Percentiles rank a stretch among this genome's conserved stretches.
phyloP scores from a whole-genome alignment of 2,329 filamentous ascomycete species.

The Colletotrichum ledebouriae region DNA sequence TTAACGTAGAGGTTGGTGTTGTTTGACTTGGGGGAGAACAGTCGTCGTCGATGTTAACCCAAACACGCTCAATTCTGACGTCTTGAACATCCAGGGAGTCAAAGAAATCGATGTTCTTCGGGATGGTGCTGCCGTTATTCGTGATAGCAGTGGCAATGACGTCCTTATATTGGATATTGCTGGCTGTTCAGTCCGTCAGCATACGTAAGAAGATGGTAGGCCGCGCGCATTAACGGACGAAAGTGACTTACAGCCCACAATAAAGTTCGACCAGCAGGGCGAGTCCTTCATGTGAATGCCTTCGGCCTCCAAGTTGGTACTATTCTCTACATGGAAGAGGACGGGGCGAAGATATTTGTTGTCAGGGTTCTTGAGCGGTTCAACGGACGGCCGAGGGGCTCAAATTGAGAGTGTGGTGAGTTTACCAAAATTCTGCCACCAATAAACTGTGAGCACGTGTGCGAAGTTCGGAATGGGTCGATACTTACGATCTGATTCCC shows the following conservation, averaged over 20 bases:
- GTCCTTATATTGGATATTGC: slow-evolving; percentile 67
- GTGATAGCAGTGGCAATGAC: slow-evolving; percentile 68
- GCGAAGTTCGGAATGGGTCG: too few species aligned
- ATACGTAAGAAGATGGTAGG: too few species aligned
- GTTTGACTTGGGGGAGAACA: slow-evolving; percentile 73
- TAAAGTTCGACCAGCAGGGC: slow-evolving; percentile 74
- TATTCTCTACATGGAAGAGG: slow-evolving; percentile 73
- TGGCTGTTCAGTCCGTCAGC: slow-evolving; percentile 42
- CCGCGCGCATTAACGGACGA: too few species aligned
- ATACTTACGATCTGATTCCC: slow-evolving; percentile 42
- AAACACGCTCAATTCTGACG: slow-evolving; percentile 63
- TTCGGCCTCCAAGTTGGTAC: slow-evolving; percentile 68
- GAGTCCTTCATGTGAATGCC: slow-evolving; percentile 73
- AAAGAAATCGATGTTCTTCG: slow-evolving; percentile 74
- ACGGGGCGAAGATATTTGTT: slow-evolving; percentile 72
- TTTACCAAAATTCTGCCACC: slow-evolving; percentile 6
- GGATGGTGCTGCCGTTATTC: slow-evolving; percentile 57
- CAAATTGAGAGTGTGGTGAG: neutral
- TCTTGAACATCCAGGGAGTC: slow-evolving; percentile 70
- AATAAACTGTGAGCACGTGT: neutral
- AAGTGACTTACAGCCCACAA: slow-evolving; percentile 60
- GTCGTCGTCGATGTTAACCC: slow-evolving; percentile 69
- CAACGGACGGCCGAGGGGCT: neutral
- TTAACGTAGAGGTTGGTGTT: slow-evolving; percentile 69
- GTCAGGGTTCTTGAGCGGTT: slow-evolving; percentile 60